These are phyloP conservation scores for Tetradesmus obliquus DNA, from an alignment of 139 green algal genomes.

Conservation along the genomic window DNA sequence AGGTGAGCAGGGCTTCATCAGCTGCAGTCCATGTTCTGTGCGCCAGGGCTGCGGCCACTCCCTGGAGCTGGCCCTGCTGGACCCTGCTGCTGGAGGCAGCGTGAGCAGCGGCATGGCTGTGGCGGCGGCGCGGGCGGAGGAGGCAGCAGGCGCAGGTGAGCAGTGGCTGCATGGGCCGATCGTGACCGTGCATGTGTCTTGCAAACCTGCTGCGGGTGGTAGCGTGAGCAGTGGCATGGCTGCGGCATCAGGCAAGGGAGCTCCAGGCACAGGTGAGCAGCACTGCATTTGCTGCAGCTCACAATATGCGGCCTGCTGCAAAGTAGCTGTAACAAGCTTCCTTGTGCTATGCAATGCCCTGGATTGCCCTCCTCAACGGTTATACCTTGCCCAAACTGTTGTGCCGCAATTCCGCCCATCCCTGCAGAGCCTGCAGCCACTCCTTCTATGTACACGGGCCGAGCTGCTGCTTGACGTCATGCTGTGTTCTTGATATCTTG, in stretches of 20 bases:
- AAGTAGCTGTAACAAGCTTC: neutral
- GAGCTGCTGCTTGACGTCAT: conserved; percentile 35
- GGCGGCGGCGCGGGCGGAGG: neutral
- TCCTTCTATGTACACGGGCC: neutral
- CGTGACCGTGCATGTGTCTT: no score
- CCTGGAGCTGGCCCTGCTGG: conserved; percentile 34
- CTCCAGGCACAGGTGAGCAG: no score
- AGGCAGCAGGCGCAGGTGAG: neutral
- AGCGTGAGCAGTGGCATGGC: no score
- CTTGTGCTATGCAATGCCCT: neutral
- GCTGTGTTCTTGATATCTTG: conserved; percentile 9
- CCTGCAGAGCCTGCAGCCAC: neutral
- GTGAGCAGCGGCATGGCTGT: conserved; percentile 12
- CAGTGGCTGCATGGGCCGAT: no score
- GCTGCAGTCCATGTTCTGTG: conserved; percentile 2
- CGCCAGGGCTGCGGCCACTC: conserved; percentile 54
- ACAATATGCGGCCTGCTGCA: neutral
- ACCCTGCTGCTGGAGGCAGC: conserved; percentile 4
- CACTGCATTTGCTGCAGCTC: no score
- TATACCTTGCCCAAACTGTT: neutral
- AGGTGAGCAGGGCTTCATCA: no score
- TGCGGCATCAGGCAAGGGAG: no score
- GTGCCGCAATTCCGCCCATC: neutral
- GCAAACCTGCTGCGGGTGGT: no score
- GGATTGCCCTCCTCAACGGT: no score